Evolutionary conservation across 352 stramenopile genomes (phyloP).

Genomic region (Phytophthora agathidicida): DNA sequence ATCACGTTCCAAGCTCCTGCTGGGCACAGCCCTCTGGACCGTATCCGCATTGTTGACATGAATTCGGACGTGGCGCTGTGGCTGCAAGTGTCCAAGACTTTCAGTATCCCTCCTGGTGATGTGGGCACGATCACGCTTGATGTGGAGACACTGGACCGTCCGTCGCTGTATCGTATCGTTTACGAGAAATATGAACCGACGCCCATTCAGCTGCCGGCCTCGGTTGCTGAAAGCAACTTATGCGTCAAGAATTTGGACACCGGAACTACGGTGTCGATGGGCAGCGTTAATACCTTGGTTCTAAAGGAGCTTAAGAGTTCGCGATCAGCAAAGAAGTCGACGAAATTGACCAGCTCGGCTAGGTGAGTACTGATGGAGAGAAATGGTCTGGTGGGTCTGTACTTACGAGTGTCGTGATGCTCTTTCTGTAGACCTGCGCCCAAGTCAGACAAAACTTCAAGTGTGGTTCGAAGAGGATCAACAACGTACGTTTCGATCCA

Average conservation of each 20-base stretch:
- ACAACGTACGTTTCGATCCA: slow-evolving; percentile 84
- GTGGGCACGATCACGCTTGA: slow-evolving; percentile 86
- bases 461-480: slow-evolving; percentile 53
- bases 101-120: slow-evolving; percentile 76
- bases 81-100: slow-evolving; percentile 88
- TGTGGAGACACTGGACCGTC: slow-evolving; percentile 76
- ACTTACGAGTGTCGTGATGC: slow-evolving; percentile 5
- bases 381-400: neutral
- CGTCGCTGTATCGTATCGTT: slow-evolving; percentile 85
- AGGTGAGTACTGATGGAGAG: slow-evolving; percentile 29
- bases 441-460: slow-evolving; percentile 55
- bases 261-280: slow-evolving; percentile 74
- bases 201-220: slow-evolving; percentile 54
- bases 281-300: slow-evolving; percentile 81
- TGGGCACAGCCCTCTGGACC: slow-evolving; percentile 75
- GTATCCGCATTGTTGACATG: slow-evolving; percentile 87
- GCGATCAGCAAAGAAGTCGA: slow-evolving; percentile 50
- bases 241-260: slow-evolving; percentile 87
- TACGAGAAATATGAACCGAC: slow-evolving; percentile 89
- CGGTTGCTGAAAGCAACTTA: slow-evolving; percentile 68
- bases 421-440: slow-evolving; percentile 45
- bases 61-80: slow-evolving; percentile 80
- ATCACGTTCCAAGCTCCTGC: slow-evolving; percentile 77
- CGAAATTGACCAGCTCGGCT: slow-evolving; percentile 66
- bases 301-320: slow-evolving; percentile 73